Evolutionary conservation across 2,329 filamentous ascomycete genomes (phyloP).

Genomic region (Pseudocercospora eumusae): DNA sequence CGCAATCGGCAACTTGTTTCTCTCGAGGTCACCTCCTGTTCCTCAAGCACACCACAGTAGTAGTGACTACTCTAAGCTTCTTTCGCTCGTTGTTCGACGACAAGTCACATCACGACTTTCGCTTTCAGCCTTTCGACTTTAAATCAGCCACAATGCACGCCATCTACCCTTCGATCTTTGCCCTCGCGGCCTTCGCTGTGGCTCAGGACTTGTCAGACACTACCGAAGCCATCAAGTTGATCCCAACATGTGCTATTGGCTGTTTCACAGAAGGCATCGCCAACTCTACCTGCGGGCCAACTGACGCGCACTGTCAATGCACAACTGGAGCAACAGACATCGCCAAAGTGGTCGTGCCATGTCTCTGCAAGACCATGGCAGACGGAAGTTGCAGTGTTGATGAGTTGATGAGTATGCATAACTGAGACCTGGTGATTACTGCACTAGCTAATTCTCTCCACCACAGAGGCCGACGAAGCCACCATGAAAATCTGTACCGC

Average conservation of each 20-base stretch:
- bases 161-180: slow-evolving; percentile 12
- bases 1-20: background rate
- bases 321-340: slow-evolving; percentile 44
- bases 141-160: slow-evolving; percentile 12
- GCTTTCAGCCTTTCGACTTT: background rate
- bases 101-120: background rate
- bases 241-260: slow-evolving; percentile 21
- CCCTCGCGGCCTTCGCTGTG: slow-evolving; percentile 9
- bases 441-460: background rate
- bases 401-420: slow-evolving; percentile 44
- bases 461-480: slow-evolving; percentile 2
- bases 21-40: background rate
- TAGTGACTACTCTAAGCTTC: background rate
- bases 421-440: background rate
- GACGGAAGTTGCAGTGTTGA: slow-evolving; percentile 38
- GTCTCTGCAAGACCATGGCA: slow-evolving; percentile 38
- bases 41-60: background rate
- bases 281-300: slow-evolving; percentile 50
- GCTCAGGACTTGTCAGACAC: background rate
- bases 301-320: slow-evolving; percentile 57
- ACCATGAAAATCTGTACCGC: slow-evolving; percentile 28
- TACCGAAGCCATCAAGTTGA: slow-evolving; percentile 14
- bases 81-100: background rate
- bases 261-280: slow-evolving; percentile 54
- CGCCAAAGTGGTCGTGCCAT: slow-evolving; percentile 44